These are phyloP conservation scores for Astrocystis sublimbata DNA, from an alignment of 495 filamentous ascomycete genomes.

Conservation along the genomic window DNA sequence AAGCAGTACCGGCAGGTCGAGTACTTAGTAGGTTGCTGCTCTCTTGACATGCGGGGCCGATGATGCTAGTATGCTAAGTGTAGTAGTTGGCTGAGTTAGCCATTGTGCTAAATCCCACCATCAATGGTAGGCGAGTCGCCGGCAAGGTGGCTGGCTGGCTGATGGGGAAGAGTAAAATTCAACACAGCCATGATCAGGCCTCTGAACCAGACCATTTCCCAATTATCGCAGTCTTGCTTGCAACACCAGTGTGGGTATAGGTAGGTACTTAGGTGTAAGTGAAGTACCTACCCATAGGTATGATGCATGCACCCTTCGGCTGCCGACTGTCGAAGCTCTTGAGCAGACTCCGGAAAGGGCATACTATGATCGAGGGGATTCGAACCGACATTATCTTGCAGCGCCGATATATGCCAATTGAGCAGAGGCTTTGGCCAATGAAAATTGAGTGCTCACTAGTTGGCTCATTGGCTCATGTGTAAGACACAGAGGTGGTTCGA, in stretches of 20 bases:
- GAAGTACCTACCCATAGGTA: too few relatives aligned
- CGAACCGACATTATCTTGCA: conserved; percentile 2
- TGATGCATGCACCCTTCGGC: not conserved
- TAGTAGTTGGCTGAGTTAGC: too few relatives aligned
- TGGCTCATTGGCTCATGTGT: not conserved
- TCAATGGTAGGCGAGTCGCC: too few relatives aligned
- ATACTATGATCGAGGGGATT: conserved; percentile 1
- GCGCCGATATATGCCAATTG: not conserved
- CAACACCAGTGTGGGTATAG: too few relatives aligned
- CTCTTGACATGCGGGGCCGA: not conserved
- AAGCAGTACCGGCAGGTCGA: too few relatives aligned
- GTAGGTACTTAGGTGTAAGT: too few relatives aligned
- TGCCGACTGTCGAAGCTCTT: not conserved
- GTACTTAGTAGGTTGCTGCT: too few relatives aligned
- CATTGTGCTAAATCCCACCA: not conserved
- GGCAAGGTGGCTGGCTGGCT: too few relatives aligned
- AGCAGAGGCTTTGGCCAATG: not conserved
- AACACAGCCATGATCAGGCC: not conserved
- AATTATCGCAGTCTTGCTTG: too few relatives aligned
- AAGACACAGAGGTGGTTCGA: not conserved
- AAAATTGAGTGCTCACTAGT: too few relatives aligned
- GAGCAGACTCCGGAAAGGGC: not conserved
- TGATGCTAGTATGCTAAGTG: too few relatives aligned
- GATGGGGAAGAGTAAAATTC: too few relatives aligned
- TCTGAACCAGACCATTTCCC: not conserved